phyloP scores from a whole-genome alignment of 768 basidiomycete genomes.

The Pholiota microspora region DNA sequence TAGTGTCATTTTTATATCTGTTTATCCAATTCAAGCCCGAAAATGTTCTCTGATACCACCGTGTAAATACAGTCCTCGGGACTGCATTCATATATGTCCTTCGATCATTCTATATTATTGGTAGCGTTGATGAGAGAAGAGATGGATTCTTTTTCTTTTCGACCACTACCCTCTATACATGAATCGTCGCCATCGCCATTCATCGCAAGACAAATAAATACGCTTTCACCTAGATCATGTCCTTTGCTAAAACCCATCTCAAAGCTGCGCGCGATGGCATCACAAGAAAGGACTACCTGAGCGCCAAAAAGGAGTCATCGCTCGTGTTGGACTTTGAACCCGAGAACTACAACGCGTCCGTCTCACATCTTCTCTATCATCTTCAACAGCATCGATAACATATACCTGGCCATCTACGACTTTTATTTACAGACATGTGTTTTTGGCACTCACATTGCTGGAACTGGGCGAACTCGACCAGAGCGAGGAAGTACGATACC shows the following conservation, averaged over 20 bases:
- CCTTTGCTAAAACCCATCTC: conserved; percentile 68
- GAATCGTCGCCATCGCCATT: background rate
- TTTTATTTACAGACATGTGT: conserved; percentile 63
- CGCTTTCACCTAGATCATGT: conserved; percentile 23
- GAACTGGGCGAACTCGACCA: conserved; percentile 69
- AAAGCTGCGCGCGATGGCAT: conserved; percentile 78
- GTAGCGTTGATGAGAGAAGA: too few relatives aligned
- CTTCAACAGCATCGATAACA: background rate
- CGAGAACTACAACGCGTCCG: conserved; percentile 86
- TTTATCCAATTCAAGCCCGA: background rate
- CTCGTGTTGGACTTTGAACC: conserved; percentile 74
- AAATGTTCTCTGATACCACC: background rate
- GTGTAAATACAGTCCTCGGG: background rate
- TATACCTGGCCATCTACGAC: background rate
- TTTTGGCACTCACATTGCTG: conserved; percentile 75
- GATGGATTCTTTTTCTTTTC: too few relatives aligned
- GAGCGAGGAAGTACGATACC: conserved; percentile 79
- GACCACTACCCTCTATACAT: background rate
- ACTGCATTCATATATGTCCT: background rate
- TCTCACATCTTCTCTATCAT: conserved; percentile 12
- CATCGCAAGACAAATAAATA: too few relatives aligned
- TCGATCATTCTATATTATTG: too few relatives aligned
- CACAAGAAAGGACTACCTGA: conserved; percentile 68
- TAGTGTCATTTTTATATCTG: background rate
- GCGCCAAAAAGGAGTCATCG: conserved; percentile 64